These are phyloP conservation scores for Leishmania major DNA, from an alignment of 208 protist genomes.

Conservation along the genomic window DNA sequence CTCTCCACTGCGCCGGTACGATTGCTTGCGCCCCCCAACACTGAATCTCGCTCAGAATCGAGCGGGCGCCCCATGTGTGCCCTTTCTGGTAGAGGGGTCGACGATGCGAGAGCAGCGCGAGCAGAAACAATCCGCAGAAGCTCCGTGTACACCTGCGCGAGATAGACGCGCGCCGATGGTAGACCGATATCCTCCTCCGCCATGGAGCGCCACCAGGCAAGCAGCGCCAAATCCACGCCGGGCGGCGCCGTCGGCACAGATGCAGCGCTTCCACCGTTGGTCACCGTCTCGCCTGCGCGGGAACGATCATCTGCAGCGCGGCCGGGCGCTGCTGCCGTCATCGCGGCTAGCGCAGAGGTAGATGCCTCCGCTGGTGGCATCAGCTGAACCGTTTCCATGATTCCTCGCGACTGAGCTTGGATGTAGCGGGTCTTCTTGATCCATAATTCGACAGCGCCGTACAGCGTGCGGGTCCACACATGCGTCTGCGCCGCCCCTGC, in stretches of 20 bases:
- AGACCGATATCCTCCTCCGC: constrained; percentile 19
- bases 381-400: not conserved
- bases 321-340: not conserved
- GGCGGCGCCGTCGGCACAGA: too few species aligned
- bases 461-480: constrained; percentile 17
- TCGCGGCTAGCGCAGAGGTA: not conserved
- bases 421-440: constrained; percentile 12
- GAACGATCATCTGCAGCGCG: not conserved
- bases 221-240: constrained; percentile 7
- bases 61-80: not conserved
- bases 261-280: too few species aligned
- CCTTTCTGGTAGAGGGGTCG: not conserved
- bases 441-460: constrained; percentile 9
- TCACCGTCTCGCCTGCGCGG: not conserved
- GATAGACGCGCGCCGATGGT: constrained; percentile 17
- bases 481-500: not conserved
- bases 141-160: constrained; percentile 19
- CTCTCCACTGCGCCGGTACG: not conserved
- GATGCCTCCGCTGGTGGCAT: not conserved
- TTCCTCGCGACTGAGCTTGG: constrained; percentile 4
- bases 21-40: not conserved
- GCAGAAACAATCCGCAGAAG: constrained; percentile 14
- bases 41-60: not conserved
- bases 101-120: not conserved
- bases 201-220: constrained; percentile 25